Percentiles rank a stretch among this genome's conserved stretches.
Conservation (phyloP, 352 stramenopile species). For the Elongisporangium anandrum region DNA sequence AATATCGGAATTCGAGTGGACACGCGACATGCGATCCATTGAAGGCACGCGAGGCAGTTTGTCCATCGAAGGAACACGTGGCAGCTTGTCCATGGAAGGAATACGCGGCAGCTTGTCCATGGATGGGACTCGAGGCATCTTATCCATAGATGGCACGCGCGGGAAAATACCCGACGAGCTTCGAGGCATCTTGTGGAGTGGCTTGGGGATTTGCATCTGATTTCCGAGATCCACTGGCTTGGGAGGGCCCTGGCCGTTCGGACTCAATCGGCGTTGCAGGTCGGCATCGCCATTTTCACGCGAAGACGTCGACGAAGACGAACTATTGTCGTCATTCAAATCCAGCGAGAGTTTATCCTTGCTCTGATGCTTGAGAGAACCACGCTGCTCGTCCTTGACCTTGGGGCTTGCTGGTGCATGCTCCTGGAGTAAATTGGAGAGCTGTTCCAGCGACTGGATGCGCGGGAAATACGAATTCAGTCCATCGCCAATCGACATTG, state of each 20-base stretch:
- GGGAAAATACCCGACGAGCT: conserved; percentile 80
- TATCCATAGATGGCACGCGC: conserved; percentile 67
- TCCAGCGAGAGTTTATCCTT: background rate
- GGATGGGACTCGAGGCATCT: conserved; percentile 32
- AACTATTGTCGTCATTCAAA: background rate
- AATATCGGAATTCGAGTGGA: conserved; percentile 64
- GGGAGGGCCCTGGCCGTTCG: conserved; percentile 18
- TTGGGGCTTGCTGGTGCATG: conserved; percentile 51
- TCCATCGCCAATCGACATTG: conserved; percentile 55
- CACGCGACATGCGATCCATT: conserved; percentile 33
- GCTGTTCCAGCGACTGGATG: conserved; percentile 75
- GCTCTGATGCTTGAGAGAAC: background rate
- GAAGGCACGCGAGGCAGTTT: conserved; percentile 62
- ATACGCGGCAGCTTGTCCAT: conserved; percentile 56
- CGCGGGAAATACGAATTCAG: conserved; percentile 70
- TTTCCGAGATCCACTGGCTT: conserved; percentile 33
- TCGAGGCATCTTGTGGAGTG: conserved; percentile 72
- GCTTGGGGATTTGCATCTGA: conserved; percentile 71
- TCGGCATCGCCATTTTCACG: conserved; percentile 4
- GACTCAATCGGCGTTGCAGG: conserved; percentile 33
- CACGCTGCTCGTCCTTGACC: conserved; percentile 24
- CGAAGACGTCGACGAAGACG: background rate
- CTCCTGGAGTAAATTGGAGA: conserved; percentile 67
- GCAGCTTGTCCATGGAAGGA: conserved; percentile 59
- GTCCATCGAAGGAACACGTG: conserved; percentile 60